A percentile compares a stretch with the other conserved stretches of the same genome.
These are phyloP conservation scores for Globisporangium nunn DNA, from an alignment of 352 stramenopile genomes.

Conservation along the genomic window DNA sequence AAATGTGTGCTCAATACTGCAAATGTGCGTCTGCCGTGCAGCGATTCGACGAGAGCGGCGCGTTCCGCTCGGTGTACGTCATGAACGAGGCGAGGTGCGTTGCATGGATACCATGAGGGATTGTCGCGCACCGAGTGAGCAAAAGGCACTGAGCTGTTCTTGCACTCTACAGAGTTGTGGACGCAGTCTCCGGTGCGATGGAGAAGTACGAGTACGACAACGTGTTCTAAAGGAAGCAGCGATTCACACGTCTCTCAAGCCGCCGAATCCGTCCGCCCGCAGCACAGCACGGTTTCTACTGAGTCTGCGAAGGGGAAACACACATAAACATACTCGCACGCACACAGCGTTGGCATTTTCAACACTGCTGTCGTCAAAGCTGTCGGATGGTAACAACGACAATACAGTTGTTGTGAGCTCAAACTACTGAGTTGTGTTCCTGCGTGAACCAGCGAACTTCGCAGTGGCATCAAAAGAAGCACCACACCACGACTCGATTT, in stretches of 20 bases:
- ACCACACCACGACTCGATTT: no score
- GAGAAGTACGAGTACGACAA: conserved; percentile 86
- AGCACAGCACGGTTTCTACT: neutral
- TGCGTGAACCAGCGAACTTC: no score
- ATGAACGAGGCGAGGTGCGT: conserved; percentile 77
- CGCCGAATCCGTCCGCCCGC: no score
- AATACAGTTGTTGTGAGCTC: no score
- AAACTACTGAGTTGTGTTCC: no score
- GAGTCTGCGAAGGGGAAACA: no score
- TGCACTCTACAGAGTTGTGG: conserved; percentile 46
- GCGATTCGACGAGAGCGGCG: conserved; percentile 81
- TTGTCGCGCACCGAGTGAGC: neutral
- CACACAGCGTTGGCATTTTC: no score
- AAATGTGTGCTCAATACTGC: neutral
- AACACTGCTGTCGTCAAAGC: no score
- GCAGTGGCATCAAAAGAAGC: no score
- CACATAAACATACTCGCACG: no score
- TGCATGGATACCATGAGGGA: neutral
- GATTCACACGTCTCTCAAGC: neutral
- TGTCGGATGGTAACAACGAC: no score
- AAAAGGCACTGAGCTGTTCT: neutral
- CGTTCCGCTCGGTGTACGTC: conserved; percentile 84
- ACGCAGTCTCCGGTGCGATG: conserved; percentile 83
- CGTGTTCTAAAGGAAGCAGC: conserved; percentile 38
- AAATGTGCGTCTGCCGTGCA: conserved; percentile 3